phyloP scores from a whole-genome alignment of 768 basidiomycete genomes.

The Arthromyces matolae region DNA sequence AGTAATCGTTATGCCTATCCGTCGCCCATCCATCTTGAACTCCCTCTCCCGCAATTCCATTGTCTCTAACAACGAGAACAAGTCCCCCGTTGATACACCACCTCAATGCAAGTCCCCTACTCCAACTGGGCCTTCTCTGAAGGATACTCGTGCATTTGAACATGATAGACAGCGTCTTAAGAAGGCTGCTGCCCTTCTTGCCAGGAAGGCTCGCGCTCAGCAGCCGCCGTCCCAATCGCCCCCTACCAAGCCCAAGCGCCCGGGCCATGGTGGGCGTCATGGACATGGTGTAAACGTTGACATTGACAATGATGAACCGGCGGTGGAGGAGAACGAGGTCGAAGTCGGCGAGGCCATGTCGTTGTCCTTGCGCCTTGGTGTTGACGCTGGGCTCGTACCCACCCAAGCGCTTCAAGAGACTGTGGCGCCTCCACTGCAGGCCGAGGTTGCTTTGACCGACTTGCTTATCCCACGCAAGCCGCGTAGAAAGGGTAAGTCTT shows the following conservation, averaged over 20 bases:
- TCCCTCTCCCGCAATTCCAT: background rate
- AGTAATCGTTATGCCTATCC: conserved; percentile 3
- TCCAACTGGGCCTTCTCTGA: conserved; percentile 22
- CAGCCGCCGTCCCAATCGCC: conserved; percentile 2
- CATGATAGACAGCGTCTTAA: conserved; percentile 45
- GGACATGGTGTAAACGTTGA: background rate
- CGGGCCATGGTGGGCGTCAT: background rate
- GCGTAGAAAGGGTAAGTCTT: conserved; percentile 37
- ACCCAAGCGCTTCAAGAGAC: too few relatives aligned
- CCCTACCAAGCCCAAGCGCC: background rate
- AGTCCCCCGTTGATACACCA: background rate
- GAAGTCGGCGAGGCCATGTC: conserved; percentile 10
- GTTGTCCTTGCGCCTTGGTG: conserved; percentile 1
- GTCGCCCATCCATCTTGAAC: conserved; percentile 8
- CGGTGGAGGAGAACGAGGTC: conserved; percentile 12
- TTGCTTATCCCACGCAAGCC: conserved; percentile 33
- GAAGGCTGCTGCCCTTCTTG: conserved; percentile 38
- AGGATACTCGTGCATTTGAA: conserved; percentile 46
- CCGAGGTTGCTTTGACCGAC: conserved; percentile 17
- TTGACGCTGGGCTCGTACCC: background rate
- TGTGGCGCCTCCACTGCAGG: conserved; percentile 1
- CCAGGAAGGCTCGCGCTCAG: conserved; percentile 33
- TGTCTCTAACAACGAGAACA: background rate
- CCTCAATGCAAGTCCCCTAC: conserved; percentile 11
- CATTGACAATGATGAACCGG: background rate